These are phyloP conservation scores for Solanum ahanhuiri DNA, from an alignment of 257 asterid genomes.

Conservation along the genomic window DNA sequence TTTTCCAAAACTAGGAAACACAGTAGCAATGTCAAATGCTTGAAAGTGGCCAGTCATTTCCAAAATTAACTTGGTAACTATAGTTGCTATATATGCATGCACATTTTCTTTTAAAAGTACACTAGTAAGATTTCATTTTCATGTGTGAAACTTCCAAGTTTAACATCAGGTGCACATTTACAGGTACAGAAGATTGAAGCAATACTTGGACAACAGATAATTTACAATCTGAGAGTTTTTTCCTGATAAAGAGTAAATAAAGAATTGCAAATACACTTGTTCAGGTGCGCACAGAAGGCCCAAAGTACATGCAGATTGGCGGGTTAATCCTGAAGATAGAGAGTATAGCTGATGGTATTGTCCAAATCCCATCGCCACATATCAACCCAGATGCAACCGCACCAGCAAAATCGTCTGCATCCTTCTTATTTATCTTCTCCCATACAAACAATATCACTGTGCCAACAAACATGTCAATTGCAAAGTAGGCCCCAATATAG, in stretches of 20 bases:
- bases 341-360: conserved; percentile 85
- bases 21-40: neutral
- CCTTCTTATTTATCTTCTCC: conserved; percentile 68
- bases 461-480: conserved; percentile 91
- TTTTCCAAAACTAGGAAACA: neutral
- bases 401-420: conserved; percentile 71
- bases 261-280: neutral
- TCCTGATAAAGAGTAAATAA: neutral
- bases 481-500: conserved; percentile 91
- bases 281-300: conserved; percentile 57
- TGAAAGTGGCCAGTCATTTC: neutral
- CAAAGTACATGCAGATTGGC: conserved; percentile 90
- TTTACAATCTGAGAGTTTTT: conserved; percentile 11
- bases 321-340: conserved; percentile 88
- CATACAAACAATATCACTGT: conserved; percentile 71
- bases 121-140: neutral
- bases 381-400: conserved; percentile 94
- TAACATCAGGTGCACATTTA: neutral
- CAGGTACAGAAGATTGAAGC: neutral
- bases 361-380: conserved; percentile 95
- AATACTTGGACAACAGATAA: neutral
- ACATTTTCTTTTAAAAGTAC: neutral
- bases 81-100: neutral
- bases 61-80: neutral
- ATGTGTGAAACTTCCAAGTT: neutral